A percentile compares a stretch with the other conserved stretches of the same genome.
Conservation (phyloP, 176 grass and related monocot species). For the Bothriochloa decipiens region DNA sequence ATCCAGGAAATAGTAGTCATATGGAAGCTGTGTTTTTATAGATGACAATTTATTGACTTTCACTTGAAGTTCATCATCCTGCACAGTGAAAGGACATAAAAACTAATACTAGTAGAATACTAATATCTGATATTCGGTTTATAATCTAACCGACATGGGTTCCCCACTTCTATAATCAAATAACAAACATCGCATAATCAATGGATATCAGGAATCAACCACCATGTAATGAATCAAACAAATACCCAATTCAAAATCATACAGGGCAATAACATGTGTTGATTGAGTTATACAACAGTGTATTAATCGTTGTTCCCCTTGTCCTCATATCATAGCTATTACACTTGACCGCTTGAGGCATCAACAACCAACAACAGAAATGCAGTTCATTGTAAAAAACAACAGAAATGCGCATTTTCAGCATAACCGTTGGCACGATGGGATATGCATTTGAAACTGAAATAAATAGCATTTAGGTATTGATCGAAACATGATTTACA, state of each 20-base stretch:
- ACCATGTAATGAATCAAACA: slow-evolving; percentile 4
- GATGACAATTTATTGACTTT: slow-evolving; percentile 89
- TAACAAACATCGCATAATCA: neutral
- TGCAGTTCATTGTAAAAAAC: too few species aligned
- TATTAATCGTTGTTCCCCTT: neutral
- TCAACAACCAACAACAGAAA: neutral
- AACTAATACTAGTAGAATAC: slow-evolving; percentile 1
- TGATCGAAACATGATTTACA: neutral
- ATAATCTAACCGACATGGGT: neutral
- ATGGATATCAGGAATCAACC: neutral
- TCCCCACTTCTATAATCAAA: neutral
- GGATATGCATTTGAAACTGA: slow-evolving; percentile 30
- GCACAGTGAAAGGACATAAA: slow-evolving; percentile 13
- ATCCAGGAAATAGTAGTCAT: slow-evolving; percentile 88
- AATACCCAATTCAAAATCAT: slow-evolving; percentile 29
- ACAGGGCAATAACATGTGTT: neutral
- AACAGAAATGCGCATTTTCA: neutral
- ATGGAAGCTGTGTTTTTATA: slow-evolving; percentile 85
- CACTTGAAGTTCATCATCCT: slow-evolving; percentile 82
- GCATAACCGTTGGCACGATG: neutral
- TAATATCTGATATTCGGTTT: slow-evolving; percentile 2
- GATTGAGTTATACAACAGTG: neutral
- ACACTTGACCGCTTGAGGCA: neutral
- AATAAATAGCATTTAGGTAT: neutral
- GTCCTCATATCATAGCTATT: neutral